Evolutionary conservation across 176 grass and related monocot genomes (phyloP), one percentile per base, ranked within the genome.

Genomic region (Otatea glauca): DNA sequence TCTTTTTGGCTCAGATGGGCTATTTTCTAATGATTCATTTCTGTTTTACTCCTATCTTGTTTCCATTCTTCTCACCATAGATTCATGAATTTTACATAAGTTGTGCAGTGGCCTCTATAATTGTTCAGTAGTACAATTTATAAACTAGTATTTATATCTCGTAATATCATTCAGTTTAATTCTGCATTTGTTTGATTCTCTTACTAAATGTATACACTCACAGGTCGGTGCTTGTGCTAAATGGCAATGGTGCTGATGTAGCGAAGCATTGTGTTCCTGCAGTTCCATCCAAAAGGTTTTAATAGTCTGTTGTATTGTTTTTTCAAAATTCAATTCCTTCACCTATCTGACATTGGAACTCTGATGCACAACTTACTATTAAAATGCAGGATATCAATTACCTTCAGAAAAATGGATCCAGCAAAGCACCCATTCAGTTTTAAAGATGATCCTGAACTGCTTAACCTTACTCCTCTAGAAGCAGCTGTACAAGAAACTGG

Each of bases 181-280:
- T 64, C 32, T 65, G 47, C 4, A 74, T 11, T 45, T 74, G 9
- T 73, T 77, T 41, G 0, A 9, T 85, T 70, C 39, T 79, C 65
- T 81, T 41, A 78, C 77, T 89, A 74, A 72, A 83, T 74, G 38
- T 77, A 68, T 75, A 68, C 15, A 45, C 84, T 59, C 75, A 55
- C 68, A 97, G 94, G 71, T 97, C 94, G 51, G 94, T 97, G 70
- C 89, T 97, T 25, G 83, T 97, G 25, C 56, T 97, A 58, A 97
- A 94, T 75, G 94, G 94, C 59, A 94, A 97, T 88, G 94, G 87
- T 16, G 92, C 94, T 81, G 94, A 97, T 75, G 85, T 97, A 35
- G 94, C 94, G 45, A 97, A 88, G 59, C 94, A 97, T 84, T 97
- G 94, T 65, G 89, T 97, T 66, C 94, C 94, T 56, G 92, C 94